Percentiles rank a stretch among this genome's conserved stretches.
Conservation (phyloP, 2,329 filamentous ascomycete species). For the Lachnellula subtilissima region DNA sequence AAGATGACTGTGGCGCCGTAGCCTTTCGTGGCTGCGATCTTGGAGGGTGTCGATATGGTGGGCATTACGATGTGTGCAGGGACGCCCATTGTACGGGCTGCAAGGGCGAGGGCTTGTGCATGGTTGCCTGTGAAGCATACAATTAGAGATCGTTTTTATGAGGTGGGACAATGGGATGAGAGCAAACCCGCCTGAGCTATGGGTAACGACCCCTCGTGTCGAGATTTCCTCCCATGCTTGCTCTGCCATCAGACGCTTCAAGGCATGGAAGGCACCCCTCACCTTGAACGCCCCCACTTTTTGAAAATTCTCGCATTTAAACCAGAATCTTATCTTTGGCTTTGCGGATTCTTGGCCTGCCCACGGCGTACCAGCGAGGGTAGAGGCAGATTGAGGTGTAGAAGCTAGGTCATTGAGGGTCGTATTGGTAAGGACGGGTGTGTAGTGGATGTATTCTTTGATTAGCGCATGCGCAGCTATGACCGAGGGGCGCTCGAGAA, state of each 20-base stretch:
- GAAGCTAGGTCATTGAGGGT: slow-evolving; percentile 74
- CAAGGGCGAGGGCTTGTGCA: slow-evolving; percentile 85
- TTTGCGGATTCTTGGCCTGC: slow-evolving; percentile 52
- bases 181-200: slow-evolving; percentile 67
- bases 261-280: slow-evolving; percentile 82
- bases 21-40: slow-evolving; percentile 74
- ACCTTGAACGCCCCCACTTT: slow-evolving; percentile 89
- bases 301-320: slow-evolving; percentile 96
- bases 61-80: slow-evolving; percentile 92
- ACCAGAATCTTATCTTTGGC: slow-evolving; percentile 71
- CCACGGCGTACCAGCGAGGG: slow-evolving; percentile 53
- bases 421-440: slow-evolving; percentile 74
- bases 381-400: slow-evolving; percentile 53
- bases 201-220: slow-evolving; percentile 74
- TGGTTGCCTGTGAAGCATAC: slow-evolving; percentile 68
- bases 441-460: slow-evolving; percentile 70
- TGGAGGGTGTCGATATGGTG: slow-evolving; percentile 73
- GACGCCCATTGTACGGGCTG: slow-evolving; percentile 67
- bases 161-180: not conserved
- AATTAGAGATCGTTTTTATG: not conserved
- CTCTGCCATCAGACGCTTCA: slow-evolving; percentile 62
- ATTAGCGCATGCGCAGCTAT: slow-evolving; percentile 68
- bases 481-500: slow-evolving; percentile 70
- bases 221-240: slow-evolving; percentile 49
- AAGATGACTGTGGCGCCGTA: slow-evolving; percentile 78